Evolutionary conservation across 805 yeast genomes (phyloP).

Genomic region (Starmerella scarabaei): DNA sequence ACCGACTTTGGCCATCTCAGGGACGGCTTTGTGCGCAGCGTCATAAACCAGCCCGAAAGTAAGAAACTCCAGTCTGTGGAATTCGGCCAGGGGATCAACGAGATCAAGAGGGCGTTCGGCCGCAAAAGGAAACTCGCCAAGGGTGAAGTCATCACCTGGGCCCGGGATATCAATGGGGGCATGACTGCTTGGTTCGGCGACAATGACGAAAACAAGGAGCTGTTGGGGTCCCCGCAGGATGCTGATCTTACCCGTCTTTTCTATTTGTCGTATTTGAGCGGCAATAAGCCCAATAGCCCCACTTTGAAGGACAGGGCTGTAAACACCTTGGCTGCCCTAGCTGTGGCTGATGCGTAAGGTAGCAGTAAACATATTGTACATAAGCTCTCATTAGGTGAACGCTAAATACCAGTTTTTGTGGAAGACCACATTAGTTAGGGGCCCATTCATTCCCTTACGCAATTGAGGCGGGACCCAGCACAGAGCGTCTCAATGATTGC

Average conservation of each 20-base stretch:
- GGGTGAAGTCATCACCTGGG: conserved; percentile 53
- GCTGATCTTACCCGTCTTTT: conserved; percentile 55
- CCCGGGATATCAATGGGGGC: conserved; percentile 37
- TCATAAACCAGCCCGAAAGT: conserved; percentile 52
- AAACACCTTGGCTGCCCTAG: conserved; percentile 10
- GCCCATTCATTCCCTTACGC: too few species aligned
- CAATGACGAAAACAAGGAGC: conserved; percentile 15
- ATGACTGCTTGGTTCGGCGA: conserved; percentile 33
- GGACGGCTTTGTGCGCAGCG: conserved; percentile 78
- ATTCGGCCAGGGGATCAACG: conserved; percentile 50
- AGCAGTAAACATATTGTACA: too few species aligned
- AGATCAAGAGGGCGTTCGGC: conserved; percentile 49
- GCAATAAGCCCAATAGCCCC: conserved; percentile 50
- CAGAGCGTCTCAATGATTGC: too few species aligned
- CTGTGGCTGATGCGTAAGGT: background rate
- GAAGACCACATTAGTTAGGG: too few species aligned
- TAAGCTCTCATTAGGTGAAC: too few species aligned
- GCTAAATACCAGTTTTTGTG: too few species aligned
- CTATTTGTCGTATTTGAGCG: conserved; percentile 64
- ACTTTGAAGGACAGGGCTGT: conserved; percentile 27
- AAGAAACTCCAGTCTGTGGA: conserved; percentile 35
- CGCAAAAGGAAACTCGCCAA: conserved; percentile 63
- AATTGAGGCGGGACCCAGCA: too few species aligned
- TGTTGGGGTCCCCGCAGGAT: conserved; percentile 48
- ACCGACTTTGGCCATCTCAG: conserved; percentile 82